These are phyloP conservation scores for Ceratocystis albifundus DNA, from an alignment of 2,329 filamentous ascomycete genomes.

Conservation along the genomic window DNA sequence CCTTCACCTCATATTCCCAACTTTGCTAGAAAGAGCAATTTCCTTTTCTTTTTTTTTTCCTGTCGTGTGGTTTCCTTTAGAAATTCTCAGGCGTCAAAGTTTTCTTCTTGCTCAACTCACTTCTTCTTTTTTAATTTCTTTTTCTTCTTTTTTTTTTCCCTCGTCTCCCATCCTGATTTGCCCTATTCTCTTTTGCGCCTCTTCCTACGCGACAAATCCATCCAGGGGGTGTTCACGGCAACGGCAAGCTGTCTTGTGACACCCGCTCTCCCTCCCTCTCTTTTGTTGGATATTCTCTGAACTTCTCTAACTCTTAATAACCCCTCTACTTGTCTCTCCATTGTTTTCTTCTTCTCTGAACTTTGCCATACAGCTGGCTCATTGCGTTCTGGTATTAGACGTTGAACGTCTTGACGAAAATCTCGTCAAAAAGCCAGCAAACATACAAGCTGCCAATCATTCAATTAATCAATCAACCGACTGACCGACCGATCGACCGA, in stretches of 20 bases:
- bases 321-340: background rate
- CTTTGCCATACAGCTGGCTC: background rate
- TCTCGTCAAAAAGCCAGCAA: background rate
- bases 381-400: background rate
- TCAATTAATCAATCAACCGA: background rate
- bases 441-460: background rate
- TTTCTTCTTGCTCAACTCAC: background rate
- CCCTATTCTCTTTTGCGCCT: background rate
- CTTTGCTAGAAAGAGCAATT: background rate
- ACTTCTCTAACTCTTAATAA: background rate
- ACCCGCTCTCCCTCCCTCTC: slow-evolving; percentile 12
- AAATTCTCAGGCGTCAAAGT: background rate
- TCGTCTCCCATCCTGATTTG: background rate
- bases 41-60: background rate
- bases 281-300: background rate
- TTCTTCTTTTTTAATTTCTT: background rate
- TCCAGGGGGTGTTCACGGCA: slow-evolving; percentile 5
- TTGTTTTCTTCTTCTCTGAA: no score
- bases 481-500: background rate
- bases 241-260: slow-evolving; percentile 7
- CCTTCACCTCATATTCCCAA: background rate
- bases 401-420: background rate
- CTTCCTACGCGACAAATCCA: slow-evolving; percentile 5
- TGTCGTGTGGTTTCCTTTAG: background rate
- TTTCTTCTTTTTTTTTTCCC: background rate